Conservation (phyloP, 176 grass and related monocot species). For the Ampelocalamus luodianensis region DNA sequence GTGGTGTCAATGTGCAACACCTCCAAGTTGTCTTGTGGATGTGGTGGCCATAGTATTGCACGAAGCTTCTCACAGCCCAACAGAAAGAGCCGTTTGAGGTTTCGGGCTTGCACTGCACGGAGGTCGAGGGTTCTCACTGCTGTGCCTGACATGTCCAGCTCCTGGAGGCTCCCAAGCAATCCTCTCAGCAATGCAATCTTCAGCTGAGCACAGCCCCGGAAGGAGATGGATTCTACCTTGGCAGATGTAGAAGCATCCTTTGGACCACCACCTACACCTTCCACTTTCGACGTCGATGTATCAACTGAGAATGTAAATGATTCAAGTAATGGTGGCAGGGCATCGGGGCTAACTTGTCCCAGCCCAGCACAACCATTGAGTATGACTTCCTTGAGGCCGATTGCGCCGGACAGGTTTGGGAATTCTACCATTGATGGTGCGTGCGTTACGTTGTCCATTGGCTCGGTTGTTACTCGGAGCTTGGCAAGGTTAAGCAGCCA, state of each 20-base stretch:
- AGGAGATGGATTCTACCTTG: slow-evolving; percentile 1
- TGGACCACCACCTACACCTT: too few relatives aligned
- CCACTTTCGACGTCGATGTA: too few relatives aligned
- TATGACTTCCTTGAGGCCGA: not conserved
- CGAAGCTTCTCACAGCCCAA: slow-evolving; percentile 10
- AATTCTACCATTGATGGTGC: not conserved
- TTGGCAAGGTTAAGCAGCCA: not conserved
- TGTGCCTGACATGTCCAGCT: slow-evolving; percentile 16
- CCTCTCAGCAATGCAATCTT: not conserved
- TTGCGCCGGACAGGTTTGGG: not conserved
- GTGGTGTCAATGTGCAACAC: not conserved
- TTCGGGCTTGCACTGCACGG: too few relatives aligned
- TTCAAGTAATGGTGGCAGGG: not conserved
- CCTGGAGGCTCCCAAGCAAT: accelerated
- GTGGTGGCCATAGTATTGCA: slow-evolving; percentile 35
- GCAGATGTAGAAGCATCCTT: not conserved
- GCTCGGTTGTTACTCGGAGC: not conserved
- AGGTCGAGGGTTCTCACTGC: slow-evolving; percentile 8
- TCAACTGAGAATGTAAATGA: slow-evolving; percentile 5
- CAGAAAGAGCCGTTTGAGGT: not conserved
- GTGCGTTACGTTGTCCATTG: not conserved
- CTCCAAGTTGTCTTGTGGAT: too few relatives aligned
- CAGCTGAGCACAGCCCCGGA: not conserved
- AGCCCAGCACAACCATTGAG: not conserved
- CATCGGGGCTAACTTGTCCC: not conserved